phyloP scores from a whole-genome alignment of 2,329 filamentous ascomycete species.

The Massarina eburnea region DNA sequence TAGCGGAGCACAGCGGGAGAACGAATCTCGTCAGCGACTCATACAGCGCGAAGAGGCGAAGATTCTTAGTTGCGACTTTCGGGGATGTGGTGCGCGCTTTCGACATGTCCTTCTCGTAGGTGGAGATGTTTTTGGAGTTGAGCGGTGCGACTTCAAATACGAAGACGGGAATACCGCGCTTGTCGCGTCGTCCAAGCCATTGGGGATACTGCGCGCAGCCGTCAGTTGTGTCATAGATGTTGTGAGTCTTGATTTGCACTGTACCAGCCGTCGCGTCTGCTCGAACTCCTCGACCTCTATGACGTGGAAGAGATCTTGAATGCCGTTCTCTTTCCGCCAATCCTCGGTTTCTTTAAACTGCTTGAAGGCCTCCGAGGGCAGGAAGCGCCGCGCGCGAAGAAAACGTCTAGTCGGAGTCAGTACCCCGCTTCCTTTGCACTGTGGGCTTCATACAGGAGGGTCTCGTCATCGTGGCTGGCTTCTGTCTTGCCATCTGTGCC shows the following conservation, averaged over 20 bases:
- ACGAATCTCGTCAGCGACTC: constrained; percentile 88
- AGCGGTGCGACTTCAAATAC: constrained; percentile 84
- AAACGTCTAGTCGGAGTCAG: constrained; percentile 65
- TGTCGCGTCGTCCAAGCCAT: constrained; percentile 90
- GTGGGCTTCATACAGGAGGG: constrained; percentile 60
- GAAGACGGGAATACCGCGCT: constrained; percentile 87
- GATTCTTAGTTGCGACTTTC: constrained; percentile 71
- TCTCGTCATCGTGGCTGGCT: constrained; percentile 72
- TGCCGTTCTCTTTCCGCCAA: constrained; percentile 78
- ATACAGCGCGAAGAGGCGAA: constrained; percentile 89
- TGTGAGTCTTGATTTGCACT: constrained; percentile 16
- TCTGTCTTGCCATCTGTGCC: constrained; percentile 34
- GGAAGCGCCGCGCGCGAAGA: constrained; percentile 80
- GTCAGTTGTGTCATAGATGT: constrained; percentile 16
- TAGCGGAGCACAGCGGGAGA: constrained; percentile 78
- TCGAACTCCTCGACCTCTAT: constrained; percentile 87
- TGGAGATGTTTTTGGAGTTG: constrained; percentile 76
- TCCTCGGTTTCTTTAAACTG: constrained; percentile 89
- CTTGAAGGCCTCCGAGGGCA: constrained; percentile 71
- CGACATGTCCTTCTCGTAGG: constrained; percentile 69
- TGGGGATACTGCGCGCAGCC: constrained; percentile 73
- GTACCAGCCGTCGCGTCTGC: constrained; percentile 72
- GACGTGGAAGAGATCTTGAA: constrained; percentile 79
- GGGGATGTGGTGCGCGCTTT: constrained; percentile 61
- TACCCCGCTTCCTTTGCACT: constrained; percentile 16